Evolutionary conservation across 441 rosid species (phyloP).

Genomic region (Adansonia grandidieri): DNA sequence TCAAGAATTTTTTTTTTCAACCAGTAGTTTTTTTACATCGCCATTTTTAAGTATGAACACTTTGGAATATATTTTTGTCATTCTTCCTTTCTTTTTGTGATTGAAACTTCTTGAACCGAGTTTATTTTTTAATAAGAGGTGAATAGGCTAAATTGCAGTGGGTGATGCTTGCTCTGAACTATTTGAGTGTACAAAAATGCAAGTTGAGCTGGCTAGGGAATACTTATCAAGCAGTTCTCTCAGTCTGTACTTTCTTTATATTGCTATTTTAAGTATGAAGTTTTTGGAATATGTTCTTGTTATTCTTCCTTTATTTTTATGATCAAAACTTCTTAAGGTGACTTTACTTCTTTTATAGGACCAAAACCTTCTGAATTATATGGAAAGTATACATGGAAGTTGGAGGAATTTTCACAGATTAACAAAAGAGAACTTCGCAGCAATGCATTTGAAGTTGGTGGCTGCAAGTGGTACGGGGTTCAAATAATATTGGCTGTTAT

Average conservation of each 20-base stretch:
- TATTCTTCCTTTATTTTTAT: not conserved
- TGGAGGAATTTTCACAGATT: constrained; percentile 82
- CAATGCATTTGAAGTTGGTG: constrained; percentile 80
- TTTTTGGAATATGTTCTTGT: not conserved
- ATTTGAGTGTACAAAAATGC: not conserved
- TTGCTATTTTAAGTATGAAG: not conserved
- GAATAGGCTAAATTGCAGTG: not conserved
- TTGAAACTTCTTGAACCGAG: constrained; percentile 25
- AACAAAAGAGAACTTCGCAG: constrained; percentile 83
- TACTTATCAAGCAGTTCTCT: not conserved
- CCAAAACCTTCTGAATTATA: constrained; percentile 74
- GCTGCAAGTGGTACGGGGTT: constrained; percentile 79
- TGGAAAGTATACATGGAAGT: constrained; percentile 90
- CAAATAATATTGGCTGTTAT: constrained; percentile 22
- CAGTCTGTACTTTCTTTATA: not conserved
- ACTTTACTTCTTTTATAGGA: constrained; percentile 47
- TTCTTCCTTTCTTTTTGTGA: not conserved
- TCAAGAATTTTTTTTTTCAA: not conserved
- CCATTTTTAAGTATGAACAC: not conserved
- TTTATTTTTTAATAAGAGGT: not conserved
- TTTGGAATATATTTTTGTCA: not conserved
- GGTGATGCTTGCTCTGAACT: not conserved
- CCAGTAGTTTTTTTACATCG: not conserved
- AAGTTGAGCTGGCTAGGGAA: not conserved
- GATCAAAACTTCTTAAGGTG: constrained; percentile 27